phyloP scores from a whole-genome alignment of 2,329 filamentous ascomycete genomes.

The Rhynchosporium agropyri region DNA sequence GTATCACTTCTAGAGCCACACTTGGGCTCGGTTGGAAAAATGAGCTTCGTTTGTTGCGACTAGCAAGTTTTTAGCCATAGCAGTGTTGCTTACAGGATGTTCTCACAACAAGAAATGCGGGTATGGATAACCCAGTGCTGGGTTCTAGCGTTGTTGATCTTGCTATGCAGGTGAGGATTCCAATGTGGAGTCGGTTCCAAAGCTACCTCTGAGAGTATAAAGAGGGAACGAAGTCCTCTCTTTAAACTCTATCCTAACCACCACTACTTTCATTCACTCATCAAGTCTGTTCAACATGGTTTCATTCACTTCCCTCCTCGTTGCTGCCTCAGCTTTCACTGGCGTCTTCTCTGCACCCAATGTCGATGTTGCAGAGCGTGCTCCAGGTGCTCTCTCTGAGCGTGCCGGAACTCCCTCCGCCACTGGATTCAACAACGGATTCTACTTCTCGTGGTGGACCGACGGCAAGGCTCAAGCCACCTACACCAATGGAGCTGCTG shows the following conservation, averaged over 20 bases:
- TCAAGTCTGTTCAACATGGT: slow-evolving; percentile 27
- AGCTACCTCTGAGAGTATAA: background rate
- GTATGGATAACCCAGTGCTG: background rate
- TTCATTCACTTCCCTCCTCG: slow-evolving; percentile 29
- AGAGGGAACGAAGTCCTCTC: background rate
- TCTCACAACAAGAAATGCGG: background rate
- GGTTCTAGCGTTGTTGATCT: background rate
- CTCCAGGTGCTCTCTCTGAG: slow-evolving; percentile 13
- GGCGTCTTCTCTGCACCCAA: slow-evolving; percentile 27
- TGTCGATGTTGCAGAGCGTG: slow-evolving; percentile 3
- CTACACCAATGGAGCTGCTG: slow-evolving; percentile 57
- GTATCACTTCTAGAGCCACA: background rate
- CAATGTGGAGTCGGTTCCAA: background rate
- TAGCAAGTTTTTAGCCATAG: background rate
- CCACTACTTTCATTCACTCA: background rate
- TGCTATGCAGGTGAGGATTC: slow-evolving; percentile 5
- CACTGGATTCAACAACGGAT: slow-evolving; percentile 58
- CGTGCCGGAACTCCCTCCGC: slow-evolving; percentile 44
- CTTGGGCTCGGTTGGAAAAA: background rate
- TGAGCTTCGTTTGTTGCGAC: background rate
- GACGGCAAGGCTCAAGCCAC: slow-evolving; percentile 52
- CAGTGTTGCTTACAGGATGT: slow-evolving; percentile 8
- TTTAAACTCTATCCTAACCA: background rate
- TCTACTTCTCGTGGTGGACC: slow-evolving; percentile 64
- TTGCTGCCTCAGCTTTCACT: slow-evolving; percentile 25